phyloP scores from a whole-genome alignment of 208 protist species.

The Acanthamoeba rhysodes region DNA sequence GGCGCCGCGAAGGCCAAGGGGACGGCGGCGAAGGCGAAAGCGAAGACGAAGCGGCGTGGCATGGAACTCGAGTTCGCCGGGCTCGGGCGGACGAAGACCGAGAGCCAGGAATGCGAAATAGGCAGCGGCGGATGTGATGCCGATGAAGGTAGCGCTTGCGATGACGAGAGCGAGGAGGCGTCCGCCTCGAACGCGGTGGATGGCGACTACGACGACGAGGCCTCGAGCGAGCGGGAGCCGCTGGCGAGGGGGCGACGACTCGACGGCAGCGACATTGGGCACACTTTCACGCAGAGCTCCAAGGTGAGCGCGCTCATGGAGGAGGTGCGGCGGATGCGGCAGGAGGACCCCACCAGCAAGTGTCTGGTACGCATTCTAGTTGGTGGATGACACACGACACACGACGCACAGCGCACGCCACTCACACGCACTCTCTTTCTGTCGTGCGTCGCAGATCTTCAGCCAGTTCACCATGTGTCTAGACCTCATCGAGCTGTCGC shows the following conservation, averaged over 20 bases:
- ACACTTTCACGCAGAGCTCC: slow-evolving; percentile 64
- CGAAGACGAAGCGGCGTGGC: not conserved
- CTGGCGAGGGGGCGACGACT: not conserved
- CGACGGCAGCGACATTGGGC: not conserved
- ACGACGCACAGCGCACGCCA: not conserved
- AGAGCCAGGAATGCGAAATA: not conserved
- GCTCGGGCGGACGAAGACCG: not conserved
- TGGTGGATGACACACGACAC: not conserved
- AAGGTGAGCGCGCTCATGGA: slow-evolving; percentile 67
- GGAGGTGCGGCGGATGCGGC: slow-evolving; percentile 17
- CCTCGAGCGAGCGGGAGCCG: not conserved
- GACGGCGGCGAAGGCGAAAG: not conserved
- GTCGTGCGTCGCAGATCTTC: slow-evolving; percentile 21
- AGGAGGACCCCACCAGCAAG: slow-evolving; percentile 54
- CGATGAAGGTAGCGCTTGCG: not conserved
- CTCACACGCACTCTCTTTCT: no score
- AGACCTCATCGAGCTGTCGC: slow-evolving; percentile 56
- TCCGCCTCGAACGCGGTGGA: not conserved
- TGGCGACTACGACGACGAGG: not conserved
- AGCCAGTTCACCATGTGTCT: slow-evolving; percentile 76
- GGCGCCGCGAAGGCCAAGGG: not conserved
- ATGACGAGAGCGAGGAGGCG: not conserved
- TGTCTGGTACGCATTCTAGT: slow-evolving; percentile 32
- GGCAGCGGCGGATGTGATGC: not conserved
- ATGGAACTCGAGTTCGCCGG: slow-evolving; percentile 22